Conservation (phyloP, 2,329 filamentous ascomycete genomes). For the Orbilia brochopaga region DNA sequence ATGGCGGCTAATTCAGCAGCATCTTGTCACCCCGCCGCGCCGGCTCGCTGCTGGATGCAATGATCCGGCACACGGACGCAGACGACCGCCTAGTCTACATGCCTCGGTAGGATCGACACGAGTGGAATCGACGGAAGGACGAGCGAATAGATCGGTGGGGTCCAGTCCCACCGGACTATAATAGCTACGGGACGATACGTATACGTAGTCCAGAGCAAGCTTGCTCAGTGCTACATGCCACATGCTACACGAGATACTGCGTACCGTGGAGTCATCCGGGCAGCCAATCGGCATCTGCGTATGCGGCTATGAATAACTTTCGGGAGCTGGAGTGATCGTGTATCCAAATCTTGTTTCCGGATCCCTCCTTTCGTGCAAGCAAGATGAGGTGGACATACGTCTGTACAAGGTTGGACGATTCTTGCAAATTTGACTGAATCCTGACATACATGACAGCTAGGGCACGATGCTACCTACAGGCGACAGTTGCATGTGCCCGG, state of each 20-base stretch:
- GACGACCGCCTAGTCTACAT: background rate
- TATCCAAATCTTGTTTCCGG: background rate
- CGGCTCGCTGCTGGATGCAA: background rate
- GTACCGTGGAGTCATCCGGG: no score
- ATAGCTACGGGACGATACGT: background rate
- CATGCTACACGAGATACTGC: background rate
- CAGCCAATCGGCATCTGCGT: no score
- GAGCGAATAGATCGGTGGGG: background rate
- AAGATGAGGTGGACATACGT: background rate
- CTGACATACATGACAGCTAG: background rate
- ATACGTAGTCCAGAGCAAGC: background rate
- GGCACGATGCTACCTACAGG: background rate
- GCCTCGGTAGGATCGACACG: background rate
- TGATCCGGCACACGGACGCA: background rate
- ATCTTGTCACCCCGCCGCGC: background rate
- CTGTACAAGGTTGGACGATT: background rate
- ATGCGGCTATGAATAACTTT: no score
- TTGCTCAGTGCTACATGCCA: background rate
- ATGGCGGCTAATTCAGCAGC: constrained; percentile 42
- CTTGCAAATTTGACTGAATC: background rate
- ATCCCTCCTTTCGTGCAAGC: background rate
- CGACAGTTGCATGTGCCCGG: background rate
- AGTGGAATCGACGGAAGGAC: background rate
- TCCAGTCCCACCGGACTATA: background rate
- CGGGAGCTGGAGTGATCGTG: background rate